A percentile compares a stretch with the other conserved stretches of the same genome.
These are phyloP conservation scores for Populus ilicifolia DNA, from an alignment of 345 rosid species.

Conservation along the genomic window DNA sequence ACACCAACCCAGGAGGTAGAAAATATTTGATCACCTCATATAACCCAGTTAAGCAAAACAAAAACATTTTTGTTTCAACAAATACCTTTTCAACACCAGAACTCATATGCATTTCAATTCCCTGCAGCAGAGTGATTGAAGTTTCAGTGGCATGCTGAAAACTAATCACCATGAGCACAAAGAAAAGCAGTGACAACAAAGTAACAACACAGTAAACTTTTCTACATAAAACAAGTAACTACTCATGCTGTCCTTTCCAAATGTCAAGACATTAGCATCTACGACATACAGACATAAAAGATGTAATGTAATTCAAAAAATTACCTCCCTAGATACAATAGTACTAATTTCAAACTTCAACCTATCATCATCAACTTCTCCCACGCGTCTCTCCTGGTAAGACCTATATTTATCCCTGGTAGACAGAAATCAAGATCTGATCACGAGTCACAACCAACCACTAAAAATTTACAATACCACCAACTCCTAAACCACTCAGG, in stretches of 20 bases:
- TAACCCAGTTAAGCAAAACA: slow-evolving; percentile 1
- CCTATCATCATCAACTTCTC: slow-evolving; percentile 77
- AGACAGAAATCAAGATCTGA: not conserved
- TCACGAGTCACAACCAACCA: not conserved
- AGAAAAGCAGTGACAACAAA: not conserved
- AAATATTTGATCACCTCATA: not conserved
- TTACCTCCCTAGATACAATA: slow-evolving; percentile 83
- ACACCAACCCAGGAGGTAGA: not conserved
- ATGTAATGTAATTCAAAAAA: not conserved
- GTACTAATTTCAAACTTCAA: slow-evolving; percentile 84
- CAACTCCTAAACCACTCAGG: slow-evolving; percentile 5
- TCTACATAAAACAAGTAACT: not conserved
- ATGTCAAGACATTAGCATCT: not conserved
- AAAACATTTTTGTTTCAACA: slow-evolving; percentile 12
- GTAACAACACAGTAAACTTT: not conserved
- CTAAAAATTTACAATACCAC: not conserved
- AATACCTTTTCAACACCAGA: slow-evolving; percentile 84
- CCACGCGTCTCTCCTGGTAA: slow-evolving; percentile 67
- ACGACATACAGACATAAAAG: not conserved
- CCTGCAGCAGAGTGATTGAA: slow-evolving; percentile 42
- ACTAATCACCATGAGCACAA: not conserved
- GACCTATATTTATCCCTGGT: slow-evolving; percentile 59
- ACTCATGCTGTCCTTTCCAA: not conserved
- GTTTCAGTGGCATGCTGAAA: not conserved
- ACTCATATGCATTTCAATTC: slow-evolving; percentile 84